phyloP scores from a whole-genome alignment of 305 asterid species.

The Fraxinus nigra region DNA sequence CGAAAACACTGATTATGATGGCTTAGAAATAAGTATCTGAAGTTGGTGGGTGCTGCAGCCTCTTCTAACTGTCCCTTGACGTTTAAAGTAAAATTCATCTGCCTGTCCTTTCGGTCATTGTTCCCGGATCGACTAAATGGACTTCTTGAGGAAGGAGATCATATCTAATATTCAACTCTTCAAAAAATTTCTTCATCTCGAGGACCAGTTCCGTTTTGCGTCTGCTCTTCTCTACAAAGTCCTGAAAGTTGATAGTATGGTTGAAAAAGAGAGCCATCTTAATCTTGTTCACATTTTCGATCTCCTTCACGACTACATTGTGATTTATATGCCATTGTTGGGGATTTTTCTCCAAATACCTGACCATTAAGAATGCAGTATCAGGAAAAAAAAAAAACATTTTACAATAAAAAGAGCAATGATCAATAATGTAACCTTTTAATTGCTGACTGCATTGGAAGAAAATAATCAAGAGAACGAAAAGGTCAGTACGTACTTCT shows the following conservation, averaged over 20 bases:
- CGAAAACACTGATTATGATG: neutral
- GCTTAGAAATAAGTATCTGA: neutral
- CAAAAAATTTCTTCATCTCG: slow-evolving; percentile 29
- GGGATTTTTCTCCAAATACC: slow-evolving; percentile 33
- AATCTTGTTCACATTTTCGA: slow-evolving; percentile 32
- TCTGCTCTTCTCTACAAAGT: slow-evolving; percentile 7
- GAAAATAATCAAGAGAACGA: neutral
- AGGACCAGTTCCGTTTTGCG: slow-evolving; percentile 29
- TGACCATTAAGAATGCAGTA: neutral
- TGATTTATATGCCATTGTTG: slow-evolving; percentile 23
- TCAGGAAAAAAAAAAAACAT: neutral
- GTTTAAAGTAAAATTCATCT: neutral
- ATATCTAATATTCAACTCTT: slow-evolving; percentile 24
- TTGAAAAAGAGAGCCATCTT: slow-evolving; percentile 25
- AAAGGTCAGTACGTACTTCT: slow-evolving; percentile 15
- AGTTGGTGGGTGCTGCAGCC: neutral
- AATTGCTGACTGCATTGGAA: neutral
- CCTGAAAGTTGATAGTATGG: slow-evolving; percentile 28
- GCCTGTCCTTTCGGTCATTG: neutral
- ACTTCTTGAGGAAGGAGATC: slow-evolving; percentile 32
- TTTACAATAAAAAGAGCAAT: neutral
- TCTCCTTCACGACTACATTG: slow-evolving; percentile 22
- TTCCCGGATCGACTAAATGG: neutral
- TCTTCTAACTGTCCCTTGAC: neutral
- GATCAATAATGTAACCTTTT: neutral